Percentiles rank a stretch among this genome's conserved stretches.
Evolutionary conservation across 257 asterid species (phyloP).

Genomic region (Leonotis leonurus): DNA sequence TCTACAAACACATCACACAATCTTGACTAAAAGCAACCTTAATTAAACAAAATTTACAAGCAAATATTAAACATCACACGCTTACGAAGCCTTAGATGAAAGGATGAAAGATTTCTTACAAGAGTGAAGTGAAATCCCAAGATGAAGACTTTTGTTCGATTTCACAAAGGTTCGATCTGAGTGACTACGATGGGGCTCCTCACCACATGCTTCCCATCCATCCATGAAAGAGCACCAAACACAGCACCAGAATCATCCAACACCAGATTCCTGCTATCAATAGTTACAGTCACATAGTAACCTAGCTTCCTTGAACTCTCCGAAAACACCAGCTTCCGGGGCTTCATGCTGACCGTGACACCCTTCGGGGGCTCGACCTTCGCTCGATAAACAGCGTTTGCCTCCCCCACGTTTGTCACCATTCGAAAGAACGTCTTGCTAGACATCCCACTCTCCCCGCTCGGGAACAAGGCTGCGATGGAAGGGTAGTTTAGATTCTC

Average conservation of each 20-base stretch:
- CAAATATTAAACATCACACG: constrained; percentile 20
- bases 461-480: constrained; percentile 63
- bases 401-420: constrained; percentile 76
- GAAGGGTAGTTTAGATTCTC: constrained; percentile 90
- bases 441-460: constrained; percentile 33
- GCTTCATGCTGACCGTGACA: constrained; percentile 61
- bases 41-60: constrained; percentile 7
- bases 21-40: constrained; percentile 9
- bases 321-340: constrained; percentile 59
- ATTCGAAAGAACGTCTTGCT: constrained; percentile 68
- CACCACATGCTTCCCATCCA: constrained; percentile 79
- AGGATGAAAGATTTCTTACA: not conserved
- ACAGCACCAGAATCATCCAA: constrained; percentile 76
- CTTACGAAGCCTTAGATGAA: constrained; percentile 3
- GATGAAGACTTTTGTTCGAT: not conserved
- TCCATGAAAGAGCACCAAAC: constrained; percentile 80
- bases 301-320: constrained; percentile 47
- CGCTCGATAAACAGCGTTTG: constrained; percentile 39
- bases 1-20: constrained; percentile 16
- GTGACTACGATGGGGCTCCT: constrained; percentile 86
- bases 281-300: constrained; percentile 58
- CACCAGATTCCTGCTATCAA: constrained; percentile 48
- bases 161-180: constrained; percentile 67
- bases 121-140: too few relatives aligned
- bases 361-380: constrained; percentile 74